phyloP scores from a whole-genome alignment of 1,284 basidiomycete species.

The Ganoderma resinaceum region DNA sequence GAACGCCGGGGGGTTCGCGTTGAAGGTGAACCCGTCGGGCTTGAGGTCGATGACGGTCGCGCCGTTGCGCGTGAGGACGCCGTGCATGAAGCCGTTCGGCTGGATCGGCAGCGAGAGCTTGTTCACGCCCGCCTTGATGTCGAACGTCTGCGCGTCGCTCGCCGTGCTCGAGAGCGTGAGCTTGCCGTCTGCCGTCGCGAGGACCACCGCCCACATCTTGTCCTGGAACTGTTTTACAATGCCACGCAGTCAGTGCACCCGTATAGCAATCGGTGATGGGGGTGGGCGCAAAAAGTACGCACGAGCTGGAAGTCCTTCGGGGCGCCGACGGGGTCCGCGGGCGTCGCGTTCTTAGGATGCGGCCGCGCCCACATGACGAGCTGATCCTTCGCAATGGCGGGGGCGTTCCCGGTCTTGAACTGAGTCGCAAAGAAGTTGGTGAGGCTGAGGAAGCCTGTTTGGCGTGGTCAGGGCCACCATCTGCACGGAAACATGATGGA shows the following conservation, averaged over 20 bases:
- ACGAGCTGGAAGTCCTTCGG: conserved; percentile 65
- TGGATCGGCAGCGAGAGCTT: conserved; percentile 69
- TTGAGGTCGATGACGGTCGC: conserved; percentile 57
- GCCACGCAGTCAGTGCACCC: background rate
- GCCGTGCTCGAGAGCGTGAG: conserved; percentile 60
- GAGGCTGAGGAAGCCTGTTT: conserved; percentile 66
- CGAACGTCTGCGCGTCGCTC: conserved; percentile 53
- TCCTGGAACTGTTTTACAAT: conserved; percentile 50
- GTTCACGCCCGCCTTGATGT: conserved; percentile 64
- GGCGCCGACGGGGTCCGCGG: conserved; percentile 57
- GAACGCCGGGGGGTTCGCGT: conserved; percentile 58
- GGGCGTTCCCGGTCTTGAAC: conserved; percentile 79
- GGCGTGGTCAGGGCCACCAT: background rate
- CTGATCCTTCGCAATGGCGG: conserved; percentile 67
- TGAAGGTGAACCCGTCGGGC: conserved; percentile 58
- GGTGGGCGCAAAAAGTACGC: conserved; percentile 14
- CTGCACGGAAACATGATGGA: background rate
- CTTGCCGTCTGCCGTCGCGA: conserved; percentile 60
- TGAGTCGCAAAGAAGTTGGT: conserved; percentile 75
- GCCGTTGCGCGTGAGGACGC: conserved; percentile 61
- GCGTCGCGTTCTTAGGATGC: conserved; percentile 63
- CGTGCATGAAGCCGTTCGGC: conserved; percentile 67
- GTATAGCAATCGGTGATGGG: background rate
- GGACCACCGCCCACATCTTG: conserved; percentile 70
- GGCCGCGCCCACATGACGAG: conserved; percentile 80